Conservation (phyloP, 2,329 filamentous ascomycete species). For the Aspergillus sp. region DNA sequence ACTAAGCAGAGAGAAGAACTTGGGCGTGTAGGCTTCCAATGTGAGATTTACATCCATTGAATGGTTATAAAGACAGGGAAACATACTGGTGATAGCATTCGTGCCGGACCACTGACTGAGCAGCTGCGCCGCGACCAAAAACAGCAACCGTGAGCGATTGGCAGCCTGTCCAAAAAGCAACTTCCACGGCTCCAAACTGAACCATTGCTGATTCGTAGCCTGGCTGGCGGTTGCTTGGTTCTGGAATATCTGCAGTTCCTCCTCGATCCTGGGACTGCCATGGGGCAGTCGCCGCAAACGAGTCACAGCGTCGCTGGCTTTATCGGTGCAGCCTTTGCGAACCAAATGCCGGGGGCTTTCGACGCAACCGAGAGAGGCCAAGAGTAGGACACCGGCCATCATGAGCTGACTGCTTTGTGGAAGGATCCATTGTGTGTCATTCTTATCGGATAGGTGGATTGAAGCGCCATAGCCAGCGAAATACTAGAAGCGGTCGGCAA, state of each 20-base stretch:
- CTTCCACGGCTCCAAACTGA: not conserved
- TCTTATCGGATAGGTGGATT: constrained; percentile 46
- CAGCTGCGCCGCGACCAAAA: constrained; percentile 66
- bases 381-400: constrained; percentile 66
- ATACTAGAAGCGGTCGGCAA: constrained; percentile 14
- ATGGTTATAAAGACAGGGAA: not conserved
- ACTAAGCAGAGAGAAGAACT: not conserved
- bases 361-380: constrained; percentile 64
- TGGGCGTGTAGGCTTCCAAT: not conserved
- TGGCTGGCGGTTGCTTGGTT: not conserved
- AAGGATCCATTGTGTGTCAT: constrained; percentile 54
- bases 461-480: constrained; percentile 46
- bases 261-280: not conserved
- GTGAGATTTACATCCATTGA: not conserved
- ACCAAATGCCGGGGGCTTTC: constrained; percentile 68
- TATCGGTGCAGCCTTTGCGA: constrained; percentile 54
- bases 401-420: constrained; percentile 72
- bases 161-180: not conserved
- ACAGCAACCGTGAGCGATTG: constrained; percentile 66
- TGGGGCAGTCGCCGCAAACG: not conserved
- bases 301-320: not conserved
- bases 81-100: constrained; percentile 64
- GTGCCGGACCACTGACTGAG: constrained; percentile 72
- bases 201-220: not conserved
- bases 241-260: not conserved